A percentile compares a stretch with the other conserved stretches of the same genome.
Conservation (phyloP, 805 yeast species). For the Candida insectorum region DNA sequence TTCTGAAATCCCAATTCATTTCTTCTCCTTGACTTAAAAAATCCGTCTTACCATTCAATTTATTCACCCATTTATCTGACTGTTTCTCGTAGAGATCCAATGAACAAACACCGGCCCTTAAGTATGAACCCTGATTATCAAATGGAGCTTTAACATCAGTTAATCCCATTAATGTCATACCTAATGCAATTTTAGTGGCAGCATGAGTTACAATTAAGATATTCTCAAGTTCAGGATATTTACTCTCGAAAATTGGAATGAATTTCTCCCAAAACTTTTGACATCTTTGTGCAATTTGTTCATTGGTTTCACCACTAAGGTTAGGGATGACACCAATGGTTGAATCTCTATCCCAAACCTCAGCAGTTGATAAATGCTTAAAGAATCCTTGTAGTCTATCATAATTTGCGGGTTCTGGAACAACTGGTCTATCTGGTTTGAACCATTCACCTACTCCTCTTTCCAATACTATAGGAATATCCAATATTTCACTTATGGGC, state of each 20-base stretch:
- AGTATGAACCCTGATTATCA: conserved; percentile 35
- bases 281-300: conserved; percentile 65
- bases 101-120: conserved; percentile 82
- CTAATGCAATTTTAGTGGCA: conserved; percentile 85
- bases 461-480: conserved; percentile 62
- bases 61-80: conserved; percentile 51
- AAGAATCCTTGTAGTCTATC: conserved; percentile 53
- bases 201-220: conserved; percentile 87
- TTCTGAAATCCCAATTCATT: conserved; percentile 87
- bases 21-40: conserved; percentile 80
- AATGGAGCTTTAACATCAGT: conserved; percentile 49
- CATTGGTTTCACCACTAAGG: conserved; percentile 67
- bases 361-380: conserved; percentile 33
- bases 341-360: conserved; percentile 46
- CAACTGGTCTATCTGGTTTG: conserved; percentile 58
- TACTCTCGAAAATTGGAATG: conserved; percentile 52
- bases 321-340: conserved; percentile 59
- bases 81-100: conserved; percentile 55
- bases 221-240: conserved; percentile 57
- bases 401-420: conserved; percentile 66
- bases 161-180: conserved; percentile 66
- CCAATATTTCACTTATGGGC: conserved; percentile 62
- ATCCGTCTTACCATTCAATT: conserved; percentile 69
- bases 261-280: conserved; percentile 51
- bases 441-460: conserved; percentile 94